Base-by-base conservation (phyloP, 2,329 filamentous ascomycete genomes). In the Aspergillus aculeatus region DNA sequence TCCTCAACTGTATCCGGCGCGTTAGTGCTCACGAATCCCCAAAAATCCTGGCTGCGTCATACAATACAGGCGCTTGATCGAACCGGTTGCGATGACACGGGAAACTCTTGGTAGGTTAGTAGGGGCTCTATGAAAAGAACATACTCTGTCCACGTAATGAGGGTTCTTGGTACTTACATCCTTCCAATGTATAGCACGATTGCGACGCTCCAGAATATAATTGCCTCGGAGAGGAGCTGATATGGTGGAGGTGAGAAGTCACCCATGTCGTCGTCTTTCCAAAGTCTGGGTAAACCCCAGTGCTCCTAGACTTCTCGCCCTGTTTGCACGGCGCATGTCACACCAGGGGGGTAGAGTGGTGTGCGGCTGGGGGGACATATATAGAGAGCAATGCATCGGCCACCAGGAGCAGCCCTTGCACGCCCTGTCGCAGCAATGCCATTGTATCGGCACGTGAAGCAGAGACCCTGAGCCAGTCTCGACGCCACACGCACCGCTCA, bases 1-100 rank as follows among this genome's bases (percentile, higher is more conserved):
- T 78, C 75, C 51, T 77, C 75, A 50, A 71, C 71, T 73, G 26
- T 4, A 41, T 11, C 9, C 47, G 16, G 31, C 16, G 41, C 29
- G 14, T 52, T 24, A 51, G 24, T 54, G 26, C 19, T 16, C 16
- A 19, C 16, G 6, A 16, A 7, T 6, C 2, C 3, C 2, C 6
- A n/a, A 19, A 16, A 19, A 19, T 44, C 38, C 2, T 19, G 38
- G 38, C 38, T 35, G 23, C 21, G 26, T 31, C 68, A 50, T 70
- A 73, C 70, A 65, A 23, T 67, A 68, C 52, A 73, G 60, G 4
- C 67, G 67, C 57, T 71, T 71, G 24, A 69, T 60, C 12, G 65
- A 68, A 50, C 70, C 70, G 65, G 66, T 68, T 26, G 65, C 64
- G 41, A 73, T 68, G n/a, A 66, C 61, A 12, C 70, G 69, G 31